A percentile compares a stretch with the other conserved stretches of the same genome.
These are phyloP conservation scores for Penicillium sp. DNA, from an alignment of 2,329 filamentous ascomycete genomes.

Conservation along the genomic window DNA sequence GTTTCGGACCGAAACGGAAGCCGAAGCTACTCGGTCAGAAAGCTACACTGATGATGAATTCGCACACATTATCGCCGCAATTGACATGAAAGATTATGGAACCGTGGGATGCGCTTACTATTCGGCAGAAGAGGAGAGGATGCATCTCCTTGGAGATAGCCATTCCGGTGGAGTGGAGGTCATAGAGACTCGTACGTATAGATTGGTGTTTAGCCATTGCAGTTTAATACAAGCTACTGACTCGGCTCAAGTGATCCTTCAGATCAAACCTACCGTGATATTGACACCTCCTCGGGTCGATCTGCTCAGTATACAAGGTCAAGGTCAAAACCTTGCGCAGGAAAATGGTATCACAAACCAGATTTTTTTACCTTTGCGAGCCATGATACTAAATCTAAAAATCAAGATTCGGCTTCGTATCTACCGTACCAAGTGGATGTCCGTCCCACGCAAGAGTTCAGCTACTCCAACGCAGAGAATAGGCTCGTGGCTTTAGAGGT, in stretches of 20 bases:
- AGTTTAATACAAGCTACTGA: background rate
- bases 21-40: conserved; percentile 31
- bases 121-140: conserved; percentile 62
- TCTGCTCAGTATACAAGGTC: conserved; percentile 33
- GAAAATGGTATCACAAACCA: conserved; percentile 33
- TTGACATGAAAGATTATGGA: conserved; percentile 68
- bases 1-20: conserved; percentile 5
- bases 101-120: conserved; percentile 84
- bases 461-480: conserved; percentile 61
- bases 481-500: conserved; percentile 62
- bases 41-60: conserved; percentile 50
- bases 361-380: no score
- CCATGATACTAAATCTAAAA: background rate
- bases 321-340: conserved; percentile 46
- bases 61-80: conserved; percentile 73
- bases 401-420: conserved; percentile 49
- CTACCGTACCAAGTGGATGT: conserved; percentile 64
- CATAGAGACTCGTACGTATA: conserved; percentile 59
- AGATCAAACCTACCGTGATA: conserved; percentile 61
- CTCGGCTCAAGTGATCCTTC: conserved; percentile 56
- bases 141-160: conserved; percentile 76
- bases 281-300: conserved; percentile 58
- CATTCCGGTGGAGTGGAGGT: conserved; percentile 65
- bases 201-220: background rate
- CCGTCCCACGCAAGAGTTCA: conserved; percentile 70